Conservation (phyloP, 352 stramenopile species). For the Lagenidium sp. region DNA sequence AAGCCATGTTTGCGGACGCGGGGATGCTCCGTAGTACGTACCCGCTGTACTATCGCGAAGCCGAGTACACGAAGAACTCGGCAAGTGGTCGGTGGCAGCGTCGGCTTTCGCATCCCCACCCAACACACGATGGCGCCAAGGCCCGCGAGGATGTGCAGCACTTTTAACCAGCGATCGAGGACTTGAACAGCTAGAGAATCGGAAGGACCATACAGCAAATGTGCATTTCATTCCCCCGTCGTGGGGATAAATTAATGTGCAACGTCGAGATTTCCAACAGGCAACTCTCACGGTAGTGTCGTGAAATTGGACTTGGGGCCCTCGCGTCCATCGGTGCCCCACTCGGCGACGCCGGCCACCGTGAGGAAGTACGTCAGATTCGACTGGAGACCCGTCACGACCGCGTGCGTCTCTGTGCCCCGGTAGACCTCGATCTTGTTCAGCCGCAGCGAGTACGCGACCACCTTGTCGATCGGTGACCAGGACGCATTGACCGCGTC, state of each 20-base stretch:
- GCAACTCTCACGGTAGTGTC: constrained; percentile 12
- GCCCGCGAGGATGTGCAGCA: too few relatives aligned
- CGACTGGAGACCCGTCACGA: constrained; percentile 30
- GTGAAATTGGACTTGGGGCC: constrained; percentile 65
- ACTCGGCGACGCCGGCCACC: constrained; percentile 53
- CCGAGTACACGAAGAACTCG: constrained; percentile 38
- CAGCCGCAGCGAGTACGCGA: constrained; percentile 63
- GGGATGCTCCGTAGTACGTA: constrained; percentile 41
- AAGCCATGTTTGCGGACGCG: constrained; percentile 64
- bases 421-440: constrained; percentile 75
- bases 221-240: too few relatives aligned
- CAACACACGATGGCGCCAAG: too few relatives aligned
- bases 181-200: not conserved
- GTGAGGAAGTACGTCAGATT: constrained; percentile 71
- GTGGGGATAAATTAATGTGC: too few relatives aligned
- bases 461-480: constrained; percentile 30
- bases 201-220: not conserved
- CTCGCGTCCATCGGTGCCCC: constrained; percentile 45
- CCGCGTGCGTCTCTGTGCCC: constrained; percentile 25
- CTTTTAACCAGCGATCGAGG: too few relatives aligned
- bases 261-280: too few relatives aligned
- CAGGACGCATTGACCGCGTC: constrained; percentile 34
- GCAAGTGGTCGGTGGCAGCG: constrained; percentile 12
- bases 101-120: constrained; percentile 7
- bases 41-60: constrained; percentile 51